A percentile compares a stretch with the other conserved stretches of the same genome.
These are phyloP conservation scores for Ustilago lituana DNA, from an alignment of 1,284 basidiomycete genomes.

Conservation along the genomic window DNA sequence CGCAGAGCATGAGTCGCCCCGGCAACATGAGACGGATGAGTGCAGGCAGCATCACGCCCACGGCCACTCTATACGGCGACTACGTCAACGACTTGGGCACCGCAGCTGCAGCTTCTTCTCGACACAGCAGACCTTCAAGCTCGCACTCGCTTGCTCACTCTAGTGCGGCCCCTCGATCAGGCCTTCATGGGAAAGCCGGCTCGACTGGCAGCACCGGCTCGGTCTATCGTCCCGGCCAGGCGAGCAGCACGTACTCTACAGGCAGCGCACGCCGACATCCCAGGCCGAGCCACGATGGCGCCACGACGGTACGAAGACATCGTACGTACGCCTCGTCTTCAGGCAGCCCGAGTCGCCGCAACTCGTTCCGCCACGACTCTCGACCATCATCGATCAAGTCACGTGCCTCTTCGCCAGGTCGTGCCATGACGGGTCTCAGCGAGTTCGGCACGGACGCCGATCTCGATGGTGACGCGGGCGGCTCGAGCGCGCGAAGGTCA, in stretches of 20 bases:
- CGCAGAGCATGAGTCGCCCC: conserved; percentile 39
- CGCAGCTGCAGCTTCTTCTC: conserved; percentile 12
- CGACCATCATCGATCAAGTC: conserved; percentile 44
- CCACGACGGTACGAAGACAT: conserved; percentile 55
- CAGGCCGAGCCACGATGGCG: conserved; percentile 48
- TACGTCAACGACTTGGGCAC: conserved; percentile 22
- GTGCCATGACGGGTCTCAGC: conserved; percentile 21
- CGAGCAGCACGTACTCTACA: conserved; percentile 43
- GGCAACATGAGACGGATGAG: conserved; percentile 50
- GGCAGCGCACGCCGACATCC: conserved; percentile 45
- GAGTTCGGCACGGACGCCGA: conserved; percentile 25
- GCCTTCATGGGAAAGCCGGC: conserved; percentile 49
- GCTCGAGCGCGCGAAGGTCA: conserved; percentile 10
- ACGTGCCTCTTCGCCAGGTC: conserved; percentile 40
- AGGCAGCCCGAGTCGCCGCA: conserved; percentile 42
- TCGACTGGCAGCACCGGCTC: conserved; percentile 54
- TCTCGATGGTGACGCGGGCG: conserved; percentile 9
- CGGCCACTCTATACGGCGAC: conserved; percentile 49
- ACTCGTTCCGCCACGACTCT: conserved; percentile 37
- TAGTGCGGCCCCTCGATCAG: conserved; percentile 19
- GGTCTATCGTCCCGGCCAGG: conserved; percentile 25
- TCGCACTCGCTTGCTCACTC: conserved; percentile 48
- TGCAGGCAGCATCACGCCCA: conserved; percentile 62
- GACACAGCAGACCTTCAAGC: conserved; percentile 53
- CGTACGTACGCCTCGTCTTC: conserved; percentile 43